These are phyloP conservation scores for Cubamyces lactineus DNA, from an alignment of 768 basidiomycete genomes.

Conservation along the genomic window DNA sequence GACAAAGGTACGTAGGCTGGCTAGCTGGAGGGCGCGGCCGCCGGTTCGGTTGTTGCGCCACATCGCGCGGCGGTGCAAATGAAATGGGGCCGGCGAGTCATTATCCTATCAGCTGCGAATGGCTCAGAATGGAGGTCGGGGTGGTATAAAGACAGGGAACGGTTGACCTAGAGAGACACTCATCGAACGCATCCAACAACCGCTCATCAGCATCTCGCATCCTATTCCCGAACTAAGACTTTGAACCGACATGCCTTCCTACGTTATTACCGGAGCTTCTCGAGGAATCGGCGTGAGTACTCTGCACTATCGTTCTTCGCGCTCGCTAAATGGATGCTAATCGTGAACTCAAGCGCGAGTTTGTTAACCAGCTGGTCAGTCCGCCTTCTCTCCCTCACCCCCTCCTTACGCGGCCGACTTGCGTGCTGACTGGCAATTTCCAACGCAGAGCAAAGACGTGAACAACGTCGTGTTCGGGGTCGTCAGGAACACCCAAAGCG, in stretches of 20 bases:
- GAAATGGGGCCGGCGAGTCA: too few relatives aligned
- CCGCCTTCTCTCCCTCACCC: neutral
- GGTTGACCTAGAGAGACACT: neutral
- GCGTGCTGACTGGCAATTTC: too few relatives aligned
- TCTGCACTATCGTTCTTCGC: neutral
- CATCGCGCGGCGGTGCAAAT: too few relatives aligned
- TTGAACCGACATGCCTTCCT: conserved; percentile 28
- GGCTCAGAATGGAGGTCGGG: too few relatives aligned
- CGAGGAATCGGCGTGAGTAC: conserved; percentile 34
- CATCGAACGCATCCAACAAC: neutral
- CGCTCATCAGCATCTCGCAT: too few relatives aligned
- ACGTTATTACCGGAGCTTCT: conserved; percentile 29
- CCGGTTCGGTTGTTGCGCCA: too few relatives aligned
- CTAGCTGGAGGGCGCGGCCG: too few relatives aligned
- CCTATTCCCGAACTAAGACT: neutral
- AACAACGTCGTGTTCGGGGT: conserved; percentile 31
- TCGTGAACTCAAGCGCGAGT: conserved; percentile 22
- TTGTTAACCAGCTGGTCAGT: conserved; percentile 31
- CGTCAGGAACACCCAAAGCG: conserved; percentile 24
- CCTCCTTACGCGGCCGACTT: too few relatives aligned
- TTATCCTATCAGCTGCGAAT: too few relatives aligned
- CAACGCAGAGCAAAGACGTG: conserved; percentile 21
- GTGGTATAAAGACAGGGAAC: neutral
- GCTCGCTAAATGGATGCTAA: neutral
- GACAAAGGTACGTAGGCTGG: too few relatives aligned